Evolutionary conservation across 129 eudicot genomes (phyloP), one percentile per base, ranked within the genome.

Genomic region (Kitagawia praeruptora): DNA sequence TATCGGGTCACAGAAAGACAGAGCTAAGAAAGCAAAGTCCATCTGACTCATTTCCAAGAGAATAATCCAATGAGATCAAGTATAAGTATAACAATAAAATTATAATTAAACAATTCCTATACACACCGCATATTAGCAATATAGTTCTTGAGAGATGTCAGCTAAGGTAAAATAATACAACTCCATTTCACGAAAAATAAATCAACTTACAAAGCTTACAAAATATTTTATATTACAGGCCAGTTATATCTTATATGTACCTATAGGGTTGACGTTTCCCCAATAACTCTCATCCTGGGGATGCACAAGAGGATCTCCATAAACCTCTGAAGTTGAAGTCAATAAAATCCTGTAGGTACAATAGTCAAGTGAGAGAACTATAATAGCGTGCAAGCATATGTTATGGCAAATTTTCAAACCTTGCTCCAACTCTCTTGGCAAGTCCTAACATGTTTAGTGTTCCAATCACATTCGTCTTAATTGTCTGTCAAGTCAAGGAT

Each of bases 201-300:
- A 48, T 46, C 75, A 42, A 45, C 34, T 37, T 31, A 42, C 37
- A 42, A 69, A 27, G 53, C 8, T 2, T 13, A 56, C 41, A 13
- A 31, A 18, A 70, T 46, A 41, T 14, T 16, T 66, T 2, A 80
- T 5, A 75, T 40, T 45, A 46, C 7, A 58, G 31, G 45, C 75
- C 75, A 16, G 5, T 28, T 64, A 28, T 46, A 81, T 8, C 3
- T 28, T 64, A 28, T 46, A 81, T 8, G 46, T 90, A 90, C 98
- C 98, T 14, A 93, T 93, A 15, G 98, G 98, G 87, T 93, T 93
- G 49, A 93, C 98, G 86, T 93, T 93, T 82, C 98, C 98, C 98
- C 98, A 93, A 79, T 93, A 90, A 86, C 91, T 89, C 82, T 92
- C 97, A 46, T 88, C 89, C 64, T 92, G 97, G 83, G 97, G 97